Percentiles rank a stretch among this genome's conserved stretches.
Evolutionary conservation across 1,284 basidiomycete genomes (phyloP).

Genomic region (Heterobasidion irregulare): DNA sequence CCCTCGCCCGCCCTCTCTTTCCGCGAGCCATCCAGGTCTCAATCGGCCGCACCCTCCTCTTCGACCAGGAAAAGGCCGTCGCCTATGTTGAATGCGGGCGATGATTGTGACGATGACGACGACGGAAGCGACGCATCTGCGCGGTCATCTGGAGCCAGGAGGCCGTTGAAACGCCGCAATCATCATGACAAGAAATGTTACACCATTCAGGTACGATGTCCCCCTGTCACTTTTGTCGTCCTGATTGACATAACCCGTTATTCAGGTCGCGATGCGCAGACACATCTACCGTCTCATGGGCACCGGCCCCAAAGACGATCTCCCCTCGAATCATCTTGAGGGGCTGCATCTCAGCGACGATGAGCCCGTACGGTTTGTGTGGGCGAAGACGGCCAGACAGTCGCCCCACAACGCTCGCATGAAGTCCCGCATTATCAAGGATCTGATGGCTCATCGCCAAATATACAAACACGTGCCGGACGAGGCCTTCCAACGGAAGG

Average conservation of each 20-base stretch:
- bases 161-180: conserved; percentile 37
- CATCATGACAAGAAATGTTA: conserved; percentile 55
- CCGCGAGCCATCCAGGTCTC: conserved; percentile 14
- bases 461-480: conserved; percentile 54
- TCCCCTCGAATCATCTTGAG: conserved; percentile 56
- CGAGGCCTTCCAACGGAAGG: conserved; percentile 56
- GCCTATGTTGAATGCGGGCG: conserved; percentile 22
- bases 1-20: conserved; percentile 15
- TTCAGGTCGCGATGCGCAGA: conserved; percentile 58
- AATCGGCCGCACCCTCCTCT: not conserved
- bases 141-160: conserved; percentile 13
- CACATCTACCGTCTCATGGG: conserved; percentile 54
- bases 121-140: conserved; percentile 22
- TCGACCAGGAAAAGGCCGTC: conserved; percentile 23
- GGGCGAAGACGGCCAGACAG: conserved; percentile 66
- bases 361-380: conserved; percentile 63
- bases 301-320: conserved; percentile 40
- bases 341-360: conserved; percentile 30
- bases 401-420: conserved; percentile 63
- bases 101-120: conserved; percentile 22
- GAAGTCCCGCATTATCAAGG: conserved; percentile 52
- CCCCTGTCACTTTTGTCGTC: not conserved
- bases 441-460: conserved; percentile 45
- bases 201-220: conserved; percentile 50
- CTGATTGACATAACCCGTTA: conserved; percentile 5